Evolutionary conservation across 805 yeast genomes (phyloP), one percentile per base, ranked within the genome.

Genomic region (Schizosaccharomyces japonicus): DNA sequence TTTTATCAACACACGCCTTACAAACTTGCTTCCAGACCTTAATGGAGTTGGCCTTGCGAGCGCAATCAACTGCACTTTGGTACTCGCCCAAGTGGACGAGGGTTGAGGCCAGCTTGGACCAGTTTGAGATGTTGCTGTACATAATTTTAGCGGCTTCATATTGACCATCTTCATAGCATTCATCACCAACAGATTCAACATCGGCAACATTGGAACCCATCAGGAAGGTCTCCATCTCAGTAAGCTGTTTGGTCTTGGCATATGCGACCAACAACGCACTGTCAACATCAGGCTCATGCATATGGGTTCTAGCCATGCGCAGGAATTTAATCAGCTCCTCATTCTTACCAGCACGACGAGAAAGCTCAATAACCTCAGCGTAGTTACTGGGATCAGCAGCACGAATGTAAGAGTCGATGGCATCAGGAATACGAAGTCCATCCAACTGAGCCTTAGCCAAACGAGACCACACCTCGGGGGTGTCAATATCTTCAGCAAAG

Each of bases 1-100:
- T 77, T 66, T 82, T 80, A 55, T 78, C 94, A 62, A 90, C 77
- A 73, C 98, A 90, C 21, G 95, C 98, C 61, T 78, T 81, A 65
- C 84, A 83, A 47, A 90, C 98, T 65, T 85, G 92, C 65, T 84
- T 90, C 98, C 98, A 90, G 36, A 90, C 98, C 58, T 71, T 72
- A 51, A 79, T 74, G 63, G 83, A 84, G 31, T 94, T 80, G 2
- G 98, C 96, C 66, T 87, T 90, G 69, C 98, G 80, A 21, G 98
- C 98, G 64, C 95, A 84, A 60, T 90, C 96, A 52, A 90, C 98
- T 47, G 98, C 98, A 49, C 82, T 76, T 66, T 90, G 95, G 63
- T 83, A 85, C 61, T 90, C 95, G 49, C 75, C 76, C 58, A 90
- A 68, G 67, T 77, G 84, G 31, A 90, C 98, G 59, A 85, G 73